These are phyloP conservation scores for Cordyceps farinosa DNA, from an alignment of 2,329 filamentous ascomycete species.

Conservation along the genomic window DNA sequence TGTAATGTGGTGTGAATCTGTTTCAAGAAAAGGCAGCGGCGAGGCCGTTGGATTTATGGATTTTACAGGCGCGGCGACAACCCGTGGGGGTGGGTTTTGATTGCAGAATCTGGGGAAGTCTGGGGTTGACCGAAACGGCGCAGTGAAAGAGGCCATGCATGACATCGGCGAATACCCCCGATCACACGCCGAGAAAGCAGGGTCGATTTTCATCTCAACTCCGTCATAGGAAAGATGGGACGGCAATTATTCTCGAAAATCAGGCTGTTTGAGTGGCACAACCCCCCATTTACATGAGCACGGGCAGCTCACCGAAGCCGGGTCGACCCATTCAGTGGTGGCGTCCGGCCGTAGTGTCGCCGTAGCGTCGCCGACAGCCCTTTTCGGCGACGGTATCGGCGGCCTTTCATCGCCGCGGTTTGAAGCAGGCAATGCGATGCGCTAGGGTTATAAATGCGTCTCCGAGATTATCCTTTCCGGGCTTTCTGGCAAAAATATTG, in stretches of 20 bases:
- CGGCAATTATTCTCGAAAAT: neutral
- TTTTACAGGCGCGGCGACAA: neutral
- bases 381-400: neutral
- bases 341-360: neutral
- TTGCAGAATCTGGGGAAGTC: neutral
- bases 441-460: neutral
- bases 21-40: neutral
- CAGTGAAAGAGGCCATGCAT: neutral
- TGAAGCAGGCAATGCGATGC: neutral
- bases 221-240: neutral
- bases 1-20: neutral
- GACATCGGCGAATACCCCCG: neutral
- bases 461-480: neutral
- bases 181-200: neutral
- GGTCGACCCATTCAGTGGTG: neutral
- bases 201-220: neutral
- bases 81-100: neutral
- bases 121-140: neutral
- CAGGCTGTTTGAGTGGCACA: neutral
- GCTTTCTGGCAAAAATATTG: neutral
- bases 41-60: neutral
- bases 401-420: neutral
- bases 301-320: neutral
- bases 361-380: constrained; percentile 6
- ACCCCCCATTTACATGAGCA: too few relatives aligned